Percentiles rank a stretch among this genome's conserved stretches.
Evolutionary conservation across 179 eudicot genomes (phyloP).

Genomic region (Spergularia azorica): DNA sequence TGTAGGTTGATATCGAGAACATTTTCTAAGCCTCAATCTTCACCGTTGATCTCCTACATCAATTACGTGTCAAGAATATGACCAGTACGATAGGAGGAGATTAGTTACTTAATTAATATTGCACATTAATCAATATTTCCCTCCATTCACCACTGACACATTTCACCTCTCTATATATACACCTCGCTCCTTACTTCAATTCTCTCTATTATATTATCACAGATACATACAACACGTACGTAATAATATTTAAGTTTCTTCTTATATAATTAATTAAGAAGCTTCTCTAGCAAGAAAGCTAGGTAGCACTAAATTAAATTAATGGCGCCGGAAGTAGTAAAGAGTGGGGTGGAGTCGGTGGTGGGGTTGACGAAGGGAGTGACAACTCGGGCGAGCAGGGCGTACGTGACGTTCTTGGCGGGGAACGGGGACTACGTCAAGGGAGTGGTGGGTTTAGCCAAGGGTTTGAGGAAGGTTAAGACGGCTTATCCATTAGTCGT

Average conservation of each 20-base stretch:
- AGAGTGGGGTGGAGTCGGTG: conserved; percentile 12
- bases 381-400: conserved; percentile 30
- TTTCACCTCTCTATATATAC: conserved; percentile 22
- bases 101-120: too few species aligned
- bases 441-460: conserved; percentile 68
- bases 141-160: background rate
- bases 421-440: conserved; percentile 78
- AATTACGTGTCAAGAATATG: background rate
- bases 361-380: conserved; percentile 1
- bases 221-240: too few species aligned
- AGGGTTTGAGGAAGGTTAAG: conserved; percentile 61
- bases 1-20: too few species aligned
- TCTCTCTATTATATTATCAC: background rate
- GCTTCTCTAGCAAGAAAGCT: too few species aligned
- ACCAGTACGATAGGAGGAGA: too few species aligned
- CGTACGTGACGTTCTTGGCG: conserved; percentile 71
- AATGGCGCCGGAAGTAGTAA: conserved; percentile 48
- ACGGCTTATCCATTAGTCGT: conserved; percentile 58
- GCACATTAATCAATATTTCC: too few species aligned
- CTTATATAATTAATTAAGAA: too few species aligned
- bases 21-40: too few species aligned
- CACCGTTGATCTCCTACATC: too few species aligned
- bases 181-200: background rate
- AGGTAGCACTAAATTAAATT: too few species aligned
- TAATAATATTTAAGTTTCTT: too few species aligned